Evolutionary conservation across 2,329 filamentous ascomycete species (phyloP).

Genomic region (Trichophaea hybrida): DNA sequence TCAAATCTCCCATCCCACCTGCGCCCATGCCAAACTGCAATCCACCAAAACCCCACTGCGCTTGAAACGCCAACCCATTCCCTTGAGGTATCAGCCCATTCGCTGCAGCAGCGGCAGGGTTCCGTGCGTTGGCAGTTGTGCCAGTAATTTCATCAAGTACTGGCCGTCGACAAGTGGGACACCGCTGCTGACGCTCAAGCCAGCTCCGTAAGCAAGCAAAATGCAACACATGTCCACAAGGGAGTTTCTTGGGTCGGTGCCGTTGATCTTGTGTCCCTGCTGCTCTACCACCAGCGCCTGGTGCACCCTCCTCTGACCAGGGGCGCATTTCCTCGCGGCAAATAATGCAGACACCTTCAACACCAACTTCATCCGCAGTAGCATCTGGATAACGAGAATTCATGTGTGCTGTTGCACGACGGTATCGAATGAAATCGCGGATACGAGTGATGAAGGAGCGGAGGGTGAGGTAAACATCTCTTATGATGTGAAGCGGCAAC

Average conservation of each 20-base stretch:
- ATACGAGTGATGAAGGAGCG: slow-evolving; percentile 82
- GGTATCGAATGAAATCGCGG: slow-evolving; percentile 76
- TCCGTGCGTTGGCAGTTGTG: slow-evolving; percentile 29
- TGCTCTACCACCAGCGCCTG: slow-evolving; percentile 30
- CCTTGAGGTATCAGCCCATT: not conserved
- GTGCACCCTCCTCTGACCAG: slow-evolving; percentile 42
- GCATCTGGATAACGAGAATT: slow-evolving; percentile 81
- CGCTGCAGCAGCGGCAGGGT: slow-evolving; percentile 22
- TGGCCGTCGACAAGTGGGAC: slow-evolving; percentile 78
- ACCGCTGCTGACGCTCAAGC: slow-evolving; percentile 94
- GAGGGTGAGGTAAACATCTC: slow-evolving; percentile 87
- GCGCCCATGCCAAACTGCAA: slow-evolving; percentile 22
- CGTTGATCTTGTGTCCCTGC: slow-evolving; percentile 53
- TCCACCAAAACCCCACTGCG: slow-evolving; percentile 20
- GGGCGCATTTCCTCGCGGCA: slow-evolving; percentile 90
- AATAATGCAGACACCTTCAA: slow-evolving; percentile 93
- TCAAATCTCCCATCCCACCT: slow-evolving; percentile 17
- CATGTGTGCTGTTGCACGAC: slow-evolving; percentile 87
- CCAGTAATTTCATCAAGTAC: slow-evolving; percentile 43
- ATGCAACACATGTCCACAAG: slow-evolving; percentile 89
- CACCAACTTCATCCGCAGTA: slow-evolving; percentile 64
- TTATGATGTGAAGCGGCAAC: slow-evolving; percentile 88
- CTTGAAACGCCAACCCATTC: slow-evolving; percentile 24
- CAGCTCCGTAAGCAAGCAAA: slow-evolving; percentile 90
- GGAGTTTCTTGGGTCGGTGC: slow-evolving; percentile 82